A percentile compares a stretch with the other conserved stretches of the same genome.
Evolutionary conservation across 1,139 yeast species (phyloP).

Genomic region (Arxiozyma slooffiae): DNA sequence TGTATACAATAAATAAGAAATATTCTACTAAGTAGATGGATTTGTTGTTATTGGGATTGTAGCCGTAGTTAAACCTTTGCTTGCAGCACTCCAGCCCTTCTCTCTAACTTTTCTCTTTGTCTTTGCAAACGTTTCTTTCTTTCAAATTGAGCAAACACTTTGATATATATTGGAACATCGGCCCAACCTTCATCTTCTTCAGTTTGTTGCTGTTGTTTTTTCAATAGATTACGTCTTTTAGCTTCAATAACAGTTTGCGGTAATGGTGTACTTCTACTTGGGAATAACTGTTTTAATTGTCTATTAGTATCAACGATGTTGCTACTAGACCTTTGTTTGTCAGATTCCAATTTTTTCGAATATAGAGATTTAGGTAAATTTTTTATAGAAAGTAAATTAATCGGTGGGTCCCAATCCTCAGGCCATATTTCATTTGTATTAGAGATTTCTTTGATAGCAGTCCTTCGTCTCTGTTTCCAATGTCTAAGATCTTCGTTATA

Average conservation of each 20-base stretch:
- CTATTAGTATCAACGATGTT: not conserved
- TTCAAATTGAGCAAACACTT: slow-evolving; percentile 79
- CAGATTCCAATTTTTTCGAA: slow-evolving; percentile 18
- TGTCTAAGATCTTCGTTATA: slow-evolving; percentile 79
- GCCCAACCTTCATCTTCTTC: slow-evolving; percentile 44
- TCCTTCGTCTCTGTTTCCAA: slow-evolving; percentile 54
- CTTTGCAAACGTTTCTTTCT: slow-evolving; percentile 40
- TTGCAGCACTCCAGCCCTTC: not conserved
- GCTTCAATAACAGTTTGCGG: slow-evolving; percentile 31
- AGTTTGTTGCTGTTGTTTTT: slow-evolving; percentile 9
- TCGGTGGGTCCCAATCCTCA: slow-evolving; percentile 65
- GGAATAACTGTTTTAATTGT: slow-evolving; percentile 18
- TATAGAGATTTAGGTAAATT: slow-evolving; percentile 33
- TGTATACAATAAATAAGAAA: no score
- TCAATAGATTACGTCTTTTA: slow-evolving; percentile 10
- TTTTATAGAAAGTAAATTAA: slow-evolving; percentile 28
- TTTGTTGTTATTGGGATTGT: not conserved
- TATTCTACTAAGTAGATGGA: not conserved
- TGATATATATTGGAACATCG: slow-evolving; percentile 63
- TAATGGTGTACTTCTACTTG: slow-evolving; percentile 25
- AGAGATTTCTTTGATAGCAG: slow-evolving; percentile 52
- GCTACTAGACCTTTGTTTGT: slow-evolving; percentile 13
- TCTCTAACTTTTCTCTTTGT: slow-evolving; percentile 3
- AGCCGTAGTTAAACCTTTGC: not conserved
- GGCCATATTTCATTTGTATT: slow-evolving; percentile 65